Evolutionary conservation across 805 yeast species (phyloP), one percentile per base, ranked within the genome.

Genomic region (Spathaspora passalidarum): DNA sequence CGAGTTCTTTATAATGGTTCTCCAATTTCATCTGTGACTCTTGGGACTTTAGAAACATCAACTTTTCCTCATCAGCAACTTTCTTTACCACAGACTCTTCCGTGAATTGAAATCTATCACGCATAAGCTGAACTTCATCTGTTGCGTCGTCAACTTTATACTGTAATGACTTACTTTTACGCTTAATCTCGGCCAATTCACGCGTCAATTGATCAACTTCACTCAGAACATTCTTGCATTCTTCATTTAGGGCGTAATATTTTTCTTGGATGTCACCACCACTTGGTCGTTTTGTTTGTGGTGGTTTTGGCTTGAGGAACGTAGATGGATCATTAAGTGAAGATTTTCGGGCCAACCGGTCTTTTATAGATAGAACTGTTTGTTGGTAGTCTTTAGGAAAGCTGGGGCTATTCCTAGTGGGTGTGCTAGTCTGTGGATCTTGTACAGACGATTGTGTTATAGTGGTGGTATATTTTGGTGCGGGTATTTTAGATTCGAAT

Each of bases 1-100:
- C 56, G 32, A 66, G 48, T 32, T 65, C 67, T 25, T 63, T 59
- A 47, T 49, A 68, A 35, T 63, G 65, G 42, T 55, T 59, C 32
- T 51, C 55, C 14, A 60, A 54, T 26, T 54, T 52, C 17, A 62
- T 59, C 20, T 60, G 53, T 36, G 56, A 55, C 32, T 71, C 72
- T 42, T 62, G 56, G 2, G 73, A 47, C 36, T 64, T 56, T 5
- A 61, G 49, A 25, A 62, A 53, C 19, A 64, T 50, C 38, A 60
- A 46, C 23, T 60, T 60, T 40, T 70, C 74, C 45, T 56, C 52
- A 41, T 57, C 59, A 16, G 50, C 52, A 1, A 64, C 72, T 26
- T 61, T 59, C 8, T 59, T 54, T 47, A 63, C 62, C 14, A 66
- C 54, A 2, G n/a, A 26, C 10, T 21, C 40, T 34, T 48, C 50